phyloP scores from a whole-genome alignment of 2,329 filamentous ascomycete species.

The Elsinoe batatas region DNA sequence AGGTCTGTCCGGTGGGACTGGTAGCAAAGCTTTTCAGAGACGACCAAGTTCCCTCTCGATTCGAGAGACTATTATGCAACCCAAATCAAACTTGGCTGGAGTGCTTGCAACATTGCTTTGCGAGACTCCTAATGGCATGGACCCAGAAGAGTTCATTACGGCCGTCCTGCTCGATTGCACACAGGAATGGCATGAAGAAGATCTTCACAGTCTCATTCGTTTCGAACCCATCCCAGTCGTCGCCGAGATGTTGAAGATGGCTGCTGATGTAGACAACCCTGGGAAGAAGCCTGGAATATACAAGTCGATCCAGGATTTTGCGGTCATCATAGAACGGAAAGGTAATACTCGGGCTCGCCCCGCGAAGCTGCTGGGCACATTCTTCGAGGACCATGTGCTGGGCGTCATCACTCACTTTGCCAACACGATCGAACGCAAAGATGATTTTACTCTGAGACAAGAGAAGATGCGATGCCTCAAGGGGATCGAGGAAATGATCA shows the following conservation, averaged over 20 bases:
- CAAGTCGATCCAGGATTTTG: constrained; percentile 40
- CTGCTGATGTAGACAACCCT: constrained; percentile 55
- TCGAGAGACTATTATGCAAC: constrained; percentile 53
- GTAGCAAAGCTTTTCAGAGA: not conserved
- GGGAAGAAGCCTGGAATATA: constrained; percentile 36
- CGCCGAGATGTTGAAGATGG: constrained; percentile 71
- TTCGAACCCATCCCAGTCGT: constrained; percentile 66
- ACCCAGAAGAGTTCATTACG: constrained; percentile 59
- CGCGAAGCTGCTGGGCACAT: constrained; percentile 54
- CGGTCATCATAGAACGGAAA: constrained; percentile 40
- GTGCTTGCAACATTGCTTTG: constrained; percentile 50
- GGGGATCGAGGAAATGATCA: constrained; percentile 82
- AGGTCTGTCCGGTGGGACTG: not conserved
- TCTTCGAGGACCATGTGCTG: constrained; percentile 74
- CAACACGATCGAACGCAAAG: constrained; percentile 59
- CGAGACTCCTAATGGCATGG: constrained; percentile 45
- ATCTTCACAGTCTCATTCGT: constrained; percentile 59
- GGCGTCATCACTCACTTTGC: constrained; percentile 79
- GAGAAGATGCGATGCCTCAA: constrained; percentile 71
- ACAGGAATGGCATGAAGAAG: constrained; percentile 54
- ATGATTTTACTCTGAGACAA: constrained; percentile 15
- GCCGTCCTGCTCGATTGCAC: constrained; percentile 59
- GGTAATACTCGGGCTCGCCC: constrained; percentile 34
- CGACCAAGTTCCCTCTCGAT: constrained; percentile 26
- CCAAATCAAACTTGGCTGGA: constrained; percentile 45